Base-by-base conservation (phyloP, 1,284 basidiomycete species). In the Melampsora americana region DNA sequence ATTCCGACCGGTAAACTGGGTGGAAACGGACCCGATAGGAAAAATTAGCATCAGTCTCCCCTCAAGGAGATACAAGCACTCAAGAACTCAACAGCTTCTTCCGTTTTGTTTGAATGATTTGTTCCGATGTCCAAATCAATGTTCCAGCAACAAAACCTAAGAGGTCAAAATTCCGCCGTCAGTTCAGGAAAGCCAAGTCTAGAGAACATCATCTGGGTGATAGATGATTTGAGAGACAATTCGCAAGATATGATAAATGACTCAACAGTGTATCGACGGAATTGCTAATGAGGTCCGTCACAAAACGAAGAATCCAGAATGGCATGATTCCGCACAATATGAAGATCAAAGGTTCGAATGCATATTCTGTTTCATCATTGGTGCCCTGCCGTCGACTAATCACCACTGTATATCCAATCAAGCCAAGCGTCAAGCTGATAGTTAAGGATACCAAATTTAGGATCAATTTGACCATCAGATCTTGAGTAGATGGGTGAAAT, bases 201-300 rank as follows among this genome's bases (percentile, higher is more conserved):
- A 44, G 7, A 30, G 5, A 53, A 11, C 16, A 42, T 65, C 9
- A 46, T 0, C 23, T 42, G 26, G n/a, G 35, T 32, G 14, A 23
- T 7, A 28, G 14, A 50, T n/a, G 48, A 16, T 14, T n/a, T 5
- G 23, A 20, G 14, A 66, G 5, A 12, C 30, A 46, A 66, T 7
- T 5, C 5, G n/a, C 9, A 66, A 68, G 32, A 68, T 30, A 56
- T 28, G 28, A 23, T 11, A 50, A n/a, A 50, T 18, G 26, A 66
- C 72, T 74, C 65, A 74, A 74, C 72, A 74, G 39, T 44, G 72
- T 74, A 42, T 74, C 72, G 42, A 74, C 72, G 16, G 53, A 59
- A 61, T 66, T 67, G 5, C 50, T 46, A 28, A 74, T 74, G 42
- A 74, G n/a, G 26, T 67, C 72, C 4, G 65, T 67, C 23, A 74